Percentiles rank a stretch among this genome's conserved stretches.
Conservation (phyloP, 1,284 basidiomycete species). For the Boletellus deceptivus region DNA sequence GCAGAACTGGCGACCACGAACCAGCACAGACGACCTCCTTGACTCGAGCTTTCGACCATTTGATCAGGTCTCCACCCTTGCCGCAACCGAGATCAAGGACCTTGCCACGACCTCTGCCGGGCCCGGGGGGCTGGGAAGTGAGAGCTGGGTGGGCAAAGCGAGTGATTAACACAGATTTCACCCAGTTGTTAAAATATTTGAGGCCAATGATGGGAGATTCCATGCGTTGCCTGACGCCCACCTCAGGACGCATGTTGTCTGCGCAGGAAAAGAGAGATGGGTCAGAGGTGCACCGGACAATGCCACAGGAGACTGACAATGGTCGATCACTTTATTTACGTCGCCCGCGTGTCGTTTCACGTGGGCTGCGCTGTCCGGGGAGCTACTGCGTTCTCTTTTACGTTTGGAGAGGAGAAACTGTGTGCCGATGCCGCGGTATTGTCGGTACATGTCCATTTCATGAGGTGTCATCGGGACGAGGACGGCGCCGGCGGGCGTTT, state of each 20-base stretch:
- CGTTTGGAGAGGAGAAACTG: conserved; percentile 54
- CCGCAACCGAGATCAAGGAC: conserved; percentile 97
- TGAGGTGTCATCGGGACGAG: conserved; percentile 60
- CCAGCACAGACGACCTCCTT: conserved; percentile 81
- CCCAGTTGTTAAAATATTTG: conserved; percentile 99
- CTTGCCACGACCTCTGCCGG: conserved; percentile 54
- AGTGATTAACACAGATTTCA: conserved; percentile 92
- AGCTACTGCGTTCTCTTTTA: conserved; percentile 48
- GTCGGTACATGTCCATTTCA: conserved; percentile 61
- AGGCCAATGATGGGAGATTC: conserved; percentile 96
- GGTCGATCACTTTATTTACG: conserved; percentile 64
- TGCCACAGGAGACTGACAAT: conserved; percentile 51
- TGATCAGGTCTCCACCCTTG: conserved; percentile 95
- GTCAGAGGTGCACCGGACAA: background rate
- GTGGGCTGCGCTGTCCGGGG: conserved; percentile 42
- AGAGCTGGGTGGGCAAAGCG: conserved; percentile 75
- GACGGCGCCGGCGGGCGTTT: conserved; percentile 59
- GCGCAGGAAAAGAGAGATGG: conserved; percentile 5
- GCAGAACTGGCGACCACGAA: conserved; percentile 39
- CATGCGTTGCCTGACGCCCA: conserved; percentile 79
- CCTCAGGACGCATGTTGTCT: conserved; percentile 94
- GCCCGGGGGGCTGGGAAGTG: conserved; percentile 34
- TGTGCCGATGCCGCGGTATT: conserved; percentile 57
- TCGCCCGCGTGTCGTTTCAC: conserved; percentile 59
- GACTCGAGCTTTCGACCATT: conserved; percentile 91